Evolutionary conservation across 495 filamentous ascomycete genomes (phyloP), one percentile per base, ranked within the genome.

Genomic region (Penicilliopsis zonata): DNA sequence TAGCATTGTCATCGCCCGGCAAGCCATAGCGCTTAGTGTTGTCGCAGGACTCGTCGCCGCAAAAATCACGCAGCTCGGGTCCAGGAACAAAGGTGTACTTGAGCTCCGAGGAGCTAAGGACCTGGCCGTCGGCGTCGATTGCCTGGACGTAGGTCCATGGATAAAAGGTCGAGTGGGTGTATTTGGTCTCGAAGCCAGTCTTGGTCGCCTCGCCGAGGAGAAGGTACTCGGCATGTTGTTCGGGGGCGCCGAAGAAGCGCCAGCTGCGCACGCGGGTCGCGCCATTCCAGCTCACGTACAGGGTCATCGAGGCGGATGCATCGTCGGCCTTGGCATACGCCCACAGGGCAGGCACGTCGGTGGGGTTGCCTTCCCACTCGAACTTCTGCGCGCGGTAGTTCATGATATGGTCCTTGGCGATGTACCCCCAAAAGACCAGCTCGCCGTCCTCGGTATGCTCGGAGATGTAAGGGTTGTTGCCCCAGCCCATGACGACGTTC

Each of bases 401-500:
- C 61, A 65, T 65, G 23, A 61, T 38, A 5, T 36, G 30, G 7
- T 50, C 49, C 21, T 46, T 37, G 24, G 53, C 57, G 28, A 63
- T 46, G n/a, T 44, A 38, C 3, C 52, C 57, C 54, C 59, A 64
- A 37, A 72, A 61, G 0, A 76, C 43, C 2, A 67, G 43, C 15
- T 66, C 65, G 3, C 76, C 75, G n/a, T 68, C 50, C 3, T 56
- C 50, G 9, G 61, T 58, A 37, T 73, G 72, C 42, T 80, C 74
- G 0, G 70, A 76, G 18, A 76, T 52, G 25, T 64, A 70, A 1
- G 68, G 55, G 27, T 67, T 63, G 35, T 69, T 71, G 2, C 75
- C 74, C 72, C 72, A 78, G 39, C 72, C 72, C 10, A 76, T 67
- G 15, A 77, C 61, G 4, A 63, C 57, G 34, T 76, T 72, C 13